These are phyloP conservation scores for Rhizopus sp. DNA, from an alignment of 371 early-diverging fungal species.

Conservation along the genomic window DNA sequence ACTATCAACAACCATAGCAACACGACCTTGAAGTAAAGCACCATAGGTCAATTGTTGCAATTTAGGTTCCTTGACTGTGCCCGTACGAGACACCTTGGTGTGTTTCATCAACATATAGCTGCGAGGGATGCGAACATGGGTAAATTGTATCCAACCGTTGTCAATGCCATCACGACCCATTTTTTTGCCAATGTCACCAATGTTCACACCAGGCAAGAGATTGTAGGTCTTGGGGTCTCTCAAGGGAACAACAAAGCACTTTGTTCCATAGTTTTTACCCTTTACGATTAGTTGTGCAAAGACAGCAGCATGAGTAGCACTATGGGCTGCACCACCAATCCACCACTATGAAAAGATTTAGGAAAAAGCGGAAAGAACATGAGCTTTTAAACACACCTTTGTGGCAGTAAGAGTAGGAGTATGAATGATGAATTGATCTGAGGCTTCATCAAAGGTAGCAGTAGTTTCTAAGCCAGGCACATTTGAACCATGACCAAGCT, in stretches of 20 bases:
- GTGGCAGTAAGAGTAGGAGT: conserved; percentile 90
- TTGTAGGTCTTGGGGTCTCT: conserved; percentile 63
- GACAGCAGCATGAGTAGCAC: conserved; percentile 82
- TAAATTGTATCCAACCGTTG: conserved; percentile 87
- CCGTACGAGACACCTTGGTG: conserved; percentile 84
- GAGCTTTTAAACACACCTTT: conserved; percentile 44
- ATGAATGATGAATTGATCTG: conserved; percentile 89
- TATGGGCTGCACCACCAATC: conserved; percentile 94
- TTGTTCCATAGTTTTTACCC: conserved; percentile 77
- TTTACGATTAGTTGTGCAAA: conserved; percentile 82
- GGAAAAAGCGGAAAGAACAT: not conserved
- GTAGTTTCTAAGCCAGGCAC: conserved; percentile 93
- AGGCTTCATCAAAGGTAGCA: conserved; percentile 83
- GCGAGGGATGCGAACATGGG: conserved; percentile 79
- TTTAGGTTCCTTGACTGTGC: conserved; percentile 71
- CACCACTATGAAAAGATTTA: conserved; percentile 68
- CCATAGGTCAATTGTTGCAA: conserved; percentile 78
- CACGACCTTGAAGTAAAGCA: conserved; percentile 86
- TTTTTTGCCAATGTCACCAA: conserved; percentile 76
- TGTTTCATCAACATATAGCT: conserved; percentile 91
- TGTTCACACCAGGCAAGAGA: conserved; percentile 62
- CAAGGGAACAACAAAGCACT: conserved; percentile 78
- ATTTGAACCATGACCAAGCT: conserved; percentile 88
- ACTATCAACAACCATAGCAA: conserved; percentile 88
- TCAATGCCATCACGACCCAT: conserved; percentile 87